These are phyloP conservation scores for Diplodia intermedia DNA, from an alignment of 2,329 filamentous ascomycete genomes.

Conservation along the genomic window DNA sequence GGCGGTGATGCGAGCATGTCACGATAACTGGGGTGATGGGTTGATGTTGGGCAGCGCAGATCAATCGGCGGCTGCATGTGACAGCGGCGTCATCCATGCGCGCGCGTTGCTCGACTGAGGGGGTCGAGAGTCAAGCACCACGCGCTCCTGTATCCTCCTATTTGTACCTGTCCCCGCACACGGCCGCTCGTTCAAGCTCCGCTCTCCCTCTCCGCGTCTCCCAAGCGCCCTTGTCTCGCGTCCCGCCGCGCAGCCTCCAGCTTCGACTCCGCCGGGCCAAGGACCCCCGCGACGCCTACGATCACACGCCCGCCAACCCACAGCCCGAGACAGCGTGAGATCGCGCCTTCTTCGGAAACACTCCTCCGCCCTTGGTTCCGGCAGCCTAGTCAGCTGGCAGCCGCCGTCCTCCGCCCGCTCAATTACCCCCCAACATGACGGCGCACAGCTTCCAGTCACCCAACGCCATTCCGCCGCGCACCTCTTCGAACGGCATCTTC, in stretches of 20 bases:
- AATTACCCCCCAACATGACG: conserved; percentile 18
- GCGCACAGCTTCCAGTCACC: conserved; percentile 39
- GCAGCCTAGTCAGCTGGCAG: conserved; percentile 5
- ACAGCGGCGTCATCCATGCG: conserved; percentile 25
- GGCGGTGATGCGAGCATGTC: not conserved
- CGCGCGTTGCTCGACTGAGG: conserved; percentile 8
- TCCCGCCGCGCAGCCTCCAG: not conserved
- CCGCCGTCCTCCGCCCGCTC: not conserved
- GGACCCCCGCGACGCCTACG: conserved; percentile 4
- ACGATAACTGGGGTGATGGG: conserved; percentile 19
- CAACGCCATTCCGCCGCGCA: conserved; percentile 51
- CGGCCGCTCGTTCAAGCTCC: conserved; percentile 8
- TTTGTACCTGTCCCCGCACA: conserved; percentile 18
- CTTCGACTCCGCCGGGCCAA: not conserved
- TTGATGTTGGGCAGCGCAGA: conserved; percentile 19
- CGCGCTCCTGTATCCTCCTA: conserved; percentile 25
- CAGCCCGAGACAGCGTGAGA: conserved; percentile 17
- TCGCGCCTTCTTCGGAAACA: conserved; percentile 11
- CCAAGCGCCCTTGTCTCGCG: not conserved
- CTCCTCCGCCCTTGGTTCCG: not conserved
- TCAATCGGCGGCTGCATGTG: conserved; percentile 26
- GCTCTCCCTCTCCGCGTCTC: no score
- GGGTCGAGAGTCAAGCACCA: conserved; percentile 22
- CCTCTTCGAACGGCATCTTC: conserved; percentile 46
- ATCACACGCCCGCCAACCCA: not conserved